A percentile compares a stretch with the other conserved stretches of the same genome.
Evolutionary conservation across 257 asterid genomes (phyloP).

Genomic region (Oldenlandia corymbosa): DNA sequence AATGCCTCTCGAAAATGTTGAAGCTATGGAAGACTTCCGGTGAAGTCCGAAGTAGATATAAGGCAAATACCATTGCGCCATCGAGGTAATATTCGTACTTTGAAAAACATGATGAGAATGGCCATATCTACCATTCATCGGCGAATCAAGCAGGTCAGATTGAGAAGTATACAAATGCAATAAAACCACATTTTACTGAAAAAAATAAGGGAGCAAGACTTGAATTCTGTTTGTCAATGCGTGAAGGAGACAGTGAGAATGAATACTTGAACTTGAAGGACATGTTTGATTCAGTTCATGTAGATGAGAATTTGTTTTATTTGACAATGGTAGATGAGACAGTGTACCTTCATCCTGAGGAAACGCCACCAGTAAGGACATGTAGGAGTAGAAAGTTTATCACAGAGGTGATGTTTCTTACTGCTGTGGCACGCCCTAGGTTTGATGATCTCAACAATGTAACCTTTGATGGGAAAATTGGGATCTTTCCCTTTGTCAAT

Average conservation of each 20-base stretch:
- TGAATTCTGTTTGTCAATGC: conserved; percentile 9
- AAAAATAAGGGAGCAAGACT: background rate
- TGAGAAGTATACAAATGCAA: conserved; percentile 6
- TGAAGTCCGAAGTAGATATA: background rate
- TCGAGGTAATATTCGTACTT: background rate
- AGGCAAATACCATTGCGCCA: background rate
- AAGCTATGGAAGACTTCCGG: background rate
- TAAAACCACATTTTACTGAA: background rate
- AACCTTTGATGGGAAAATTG: background rate
- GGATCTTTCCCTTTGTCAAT: conserved; percentile 4
- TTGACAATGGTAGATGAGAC: background rate
- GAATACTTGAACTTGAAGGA: too few species aligned
- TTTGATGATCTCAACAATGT: background rate
- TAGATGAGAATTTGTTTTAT: conserved; percentile 10
- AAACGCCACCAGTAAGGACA: background rate
- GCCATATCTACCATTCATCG: background rate
- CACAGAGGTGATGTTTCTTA: conserved; percentile 6
- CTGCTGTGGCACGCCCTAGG: background rate
- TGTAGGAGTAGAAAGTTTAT: conserved; percentile 8
- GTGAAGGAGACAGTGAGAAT: background rate
- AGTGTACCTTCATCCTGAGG: background rate
- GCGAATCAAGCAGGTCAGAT: background rate
- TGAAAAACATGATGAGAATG: background rate
- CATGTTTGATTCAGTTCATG: too few species aligned
- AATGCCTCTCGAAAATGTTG: background rate